Evolutionary conservation across 2,329 filamentous ascomycete genomes (phyloP).

Genomic region (Karstenula rhodostoma): DNA sequence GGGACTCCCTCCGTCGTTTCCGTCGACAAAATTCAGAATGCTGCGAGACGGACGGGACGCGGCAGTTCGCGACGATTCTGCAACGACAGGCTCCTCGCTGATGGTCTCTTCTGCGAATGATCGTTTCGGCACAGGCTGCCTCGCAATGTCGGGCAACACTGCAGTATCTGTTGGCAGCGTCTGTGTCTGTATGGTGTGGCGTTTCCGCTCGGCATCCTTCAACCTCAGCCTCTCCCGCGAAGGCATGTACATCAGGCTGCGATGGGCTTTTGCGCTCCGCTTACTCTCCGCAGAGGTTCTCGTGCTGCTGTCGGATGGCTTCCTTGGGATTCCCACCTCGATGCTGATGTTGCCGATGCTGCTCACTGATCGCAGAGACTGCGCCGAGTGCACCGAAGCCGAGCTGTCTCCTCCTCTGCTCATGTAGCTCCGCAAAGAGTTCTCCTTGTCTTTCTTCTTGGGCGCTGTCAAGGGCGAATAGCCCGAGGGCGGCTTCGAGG

Average conservation of each 20-base stretch:
- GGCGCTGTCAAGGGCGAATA: constrained; percentile 75
- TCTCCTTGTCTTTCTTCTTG: constrained; percentile 48
- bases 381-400: constrained; percentile 45
- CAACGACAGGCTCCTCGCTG: constrained; percentile 45
- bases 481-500: constrained; percentile 81
- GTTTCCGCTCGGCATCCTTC: constrained; percentile 69
- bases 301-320: constrained; percentile 39
- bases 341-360: constrained; percentile 54
- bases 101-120: constrained; percentile 47
- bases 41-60: constrained; percentile 42
- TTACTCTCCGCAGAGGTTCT: constrained; percentile 47
- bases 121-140: constrained; percentile 35
- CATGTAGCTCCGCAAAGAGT: constrained; percentile 67
- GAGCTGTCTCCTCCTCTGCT: constrained; percentile 51
- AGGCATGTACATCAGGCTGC: constrained; percentile 75
- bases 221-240: constrained; percentile 73
- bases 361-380: constrained; percentile 44
- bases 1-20: constrained; percentile 33
- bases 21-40: constrained; percentile 36
- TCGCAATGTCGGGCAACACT: constrained; percentile 34
- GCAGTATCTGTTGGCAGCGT: constrained; percentile 47
- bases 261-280: constrained; percentile 51
- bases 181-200: constrained; percentile 54
- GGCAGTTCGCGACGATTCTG: constrained; percentile 38
- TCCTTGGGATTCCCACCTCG: constrained; percentile 41